Conservation (phyloP, 2,329 filamentous ascomycete genomes). For the Cladorrhinum sp. region DNA sequence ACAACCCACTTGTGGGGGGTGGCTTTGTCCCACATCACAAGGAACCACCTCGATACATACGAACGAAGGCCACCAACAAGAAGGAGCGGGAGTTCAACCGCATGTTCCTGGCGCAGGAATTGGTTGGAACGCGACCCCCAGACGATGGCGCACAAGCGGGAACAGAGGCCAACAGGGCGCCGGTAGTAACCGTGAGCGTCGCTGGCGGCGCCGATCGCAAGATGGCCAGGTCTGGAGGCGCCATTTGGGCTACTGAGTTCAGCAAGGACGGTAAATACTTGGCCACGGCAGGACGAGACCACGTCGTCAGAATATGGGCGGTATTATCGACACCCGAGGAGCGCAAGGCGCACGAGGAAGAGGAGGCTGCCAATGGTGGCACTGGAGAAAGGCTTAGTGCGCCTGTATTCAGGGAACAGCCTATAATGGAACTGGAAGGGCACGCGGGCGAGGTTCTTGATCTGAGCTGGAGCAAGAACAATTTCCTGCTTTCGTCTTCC, state of each 20-base stretch:
- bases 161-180: conserved; percentile 17
- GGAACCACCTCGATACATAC: conserved; percentile 87
- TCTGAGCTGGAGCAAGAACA: conserved; percentile 98
- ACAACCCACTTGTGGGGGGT: conserved; percentile 52
- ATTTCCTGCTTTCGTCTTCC: conserved; percentile 89
- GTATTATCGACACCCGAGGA: conserved; percentile 83
- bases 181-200: conserved; percentile 30
- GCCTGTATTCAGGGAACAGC: conserved; percentile 81
- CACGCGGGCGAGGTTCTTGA: conserved; percentile 86
- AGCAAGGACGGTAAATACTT: conserved; percentile 88
- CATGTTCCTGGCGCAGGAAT: conserved; percentile 87
- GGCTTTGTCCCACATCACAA: conserved; percentile 85
- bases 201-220: conserved; percentile 39
- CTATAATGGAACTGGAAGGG: conserved; percentile 74
- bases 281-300: conserved; percentile 88
- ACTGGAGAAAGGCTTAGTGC: conserved; percentile 69
- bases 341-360: conserved; percentile 67
- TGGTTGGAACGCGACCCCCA: conserved; percentile 57
- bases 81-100: conserved; percentile 78
- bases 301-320: conserved; percentile 80
- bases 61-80: conserved; percentile 77
- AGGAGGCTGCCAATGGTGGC: conserved; percentile 53
- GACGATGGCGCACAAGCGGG: conserved; percentile 14
- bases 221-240: conserved; percentile 51
- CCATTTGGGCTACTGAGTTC: conserved; percentile 90